Evolutionary conservation across 768 basidiomycete species (phyloP), one percentile per base, ranked within the genome.

Genomic region (Amanita brunnescens): DNA sequence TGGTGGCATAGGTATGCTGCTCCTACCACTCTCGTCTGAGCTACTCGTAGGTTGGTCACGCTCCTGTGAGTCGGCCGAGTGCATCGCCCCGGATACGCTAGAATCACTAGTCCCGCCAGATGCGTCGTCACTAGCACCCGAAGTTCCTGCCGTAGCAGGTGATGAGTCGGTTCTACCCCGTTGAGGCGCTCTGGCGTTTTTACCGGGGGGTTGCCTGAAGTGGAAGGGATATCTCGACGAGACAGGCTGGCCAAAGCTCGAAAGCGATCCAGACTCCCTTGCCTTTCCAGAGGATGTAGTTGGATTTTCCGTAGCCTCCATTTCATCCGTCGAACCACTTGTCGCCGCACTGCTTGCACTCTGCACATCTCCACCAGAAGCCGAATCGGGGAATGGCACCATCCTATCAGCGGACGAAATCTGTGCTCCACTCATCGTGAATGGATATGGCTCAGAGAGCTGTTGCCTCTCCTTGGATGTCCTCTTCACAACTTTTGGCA

Each of bases 231-330:
- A 85, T 0, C 82, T 76, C 37, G 44, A 39, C 38, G 33, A 30
- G 39, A 91, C 73, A 1, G 87, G 89, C 20, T 85, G 83, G 2
- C 90, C 90, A 5, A 92, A 76, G 54, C 85, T 87, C 2, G 89
- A 91, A 82, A 92, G 81, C 6, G 90, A 91, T 16, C 81, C 86
- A 0, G 87, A 88, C 4, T 79, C 84, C 14, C 82, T 46, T 29
- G 12, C n/a, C 35, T 53, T 53, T 8, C 13, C 44, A n/a, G 44
- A 46, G 23, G 52, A 53, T n/a, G 55, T 47, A 26, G 54, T 58
- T 2, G 62, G 55, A 1, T 48, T 58, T 18, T 64, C 61, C 24
- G 56, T 56, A 21, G 54, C 60, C 14, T 61, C 60, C 6, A 54
- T 51, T 29, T 40, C 56, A 0, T 49, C 24, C 10, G 59, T 55